Base-by-base conservation (phyloP, 2,329 filamentous ascomycete genomes). In the Talaromyces verruculosus region DNA sequence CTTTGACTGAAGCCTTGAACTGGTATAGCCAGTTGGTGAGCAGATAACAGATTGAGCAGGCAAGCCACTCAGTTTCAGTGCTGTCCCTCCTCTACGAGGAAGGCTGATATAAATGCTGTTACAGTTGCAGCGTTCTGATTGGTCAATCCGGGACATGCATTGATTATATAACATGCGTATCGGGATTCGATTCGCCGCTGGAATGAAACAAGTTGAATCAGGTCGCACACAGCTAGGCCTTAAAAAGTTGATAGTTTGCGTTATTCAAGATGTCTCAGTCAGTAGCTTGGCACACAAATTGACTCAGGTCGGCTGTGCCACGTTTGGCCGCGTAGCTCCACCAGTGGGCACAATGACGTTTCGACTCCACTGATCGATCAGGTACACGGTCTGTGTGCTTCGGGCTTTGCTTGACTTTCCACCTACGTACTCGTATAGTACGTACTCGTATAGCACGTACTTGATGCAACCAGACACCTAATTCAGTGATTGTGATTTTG, bases 321-420 rank as follows among this genome's bases (percentile, higher is more conserved):
- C 49, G 49, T 53, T 53, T 30, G 49, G 49, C 25, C 28, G 25
- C 49, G 25, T n/a, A n/a, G 49, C 49, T 53, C 49, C 49, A 53
- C 49, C 49, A 51, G 25, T 30, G 47, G 25, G 6, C 22, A 51
- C 25, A 7, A 53, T 53, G 49, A 53, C 49, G 49, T 53, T 53
- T 47, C 13, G 13, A 17, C 49, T 53, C 49, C 49, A 53, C 49
- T 53, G 49, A 33, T 33, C 49, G 49, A 33, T 53, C 49, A 53
- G 49, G 49, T 33, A 53, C 49, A 30, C 17, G 49, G 49, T 53
- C 49, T 33, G 49, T 53, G 49, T 22, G 19, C n/a, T 19, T 19
- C 43, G 43, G 43, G 43, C 8, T 47, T 22, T 47, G 43, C 43
- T 47, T 22, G n/a, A 47, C 43, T 47, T 47, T 47, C 43, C 43